Evolutionary conservation across 495 filamentous ascomycete genomes (phyloP).

Genomic region (Hypomontagnella submonticulosa): DNA sequence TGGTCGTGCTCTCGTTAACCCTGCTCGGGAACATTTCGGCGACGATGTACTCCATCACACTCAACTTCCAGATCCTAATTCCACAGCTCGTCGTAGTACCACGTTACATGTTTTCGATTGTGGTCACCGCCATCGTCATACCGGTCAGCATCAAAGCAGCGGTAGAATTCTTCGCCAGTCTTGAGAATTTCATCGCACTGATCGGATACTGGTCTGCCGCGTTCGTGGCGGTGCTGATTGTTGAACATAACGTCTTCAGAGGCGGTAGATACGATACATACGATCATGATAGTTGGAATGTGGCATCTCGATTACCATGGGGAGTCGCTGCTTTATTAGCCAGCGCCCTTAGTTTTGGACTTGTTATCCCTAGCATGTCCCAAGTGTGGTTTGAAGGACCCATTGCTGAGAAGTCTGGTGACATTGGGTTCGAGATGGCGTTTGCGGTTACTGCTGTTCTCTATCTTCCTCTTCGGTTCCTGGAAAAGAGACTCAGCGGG

Average conservation of each 20-base stretch:
- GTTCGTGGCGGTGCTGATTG: slow-evolving; percentile 60
- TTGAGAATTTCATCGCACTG: slow-evolving; percentile 65
- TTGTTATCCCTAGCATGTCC: slow-evolving; percentile 65
- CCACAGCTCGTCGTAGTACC: slow-evolving; percentile 61
- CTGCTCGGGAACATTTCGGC: slow-evolving; percentile 64
- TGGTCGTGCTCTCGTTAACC: slow-evolving; percentile 63
- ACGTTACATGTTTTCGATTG: slow-evolving; percentile 61
- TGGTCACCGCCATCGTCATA: slow-evolving; percentile 63
- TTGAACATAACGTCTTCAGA: slow-evolving; percentile 62
- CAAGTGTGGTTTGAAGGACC: slow-evolving; percentile 67
- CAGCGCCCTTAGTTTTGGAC: slow-evolving; percentile 52
- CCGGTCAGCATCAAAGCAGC: slow-evolving; percentile 64
- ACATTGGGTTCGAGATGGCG: slow-evolving; percentile 69
- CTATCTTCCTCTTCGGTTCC: slow-evolving; percentile 56
- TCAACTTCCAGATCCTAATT: slow-evolving; percentile 67
- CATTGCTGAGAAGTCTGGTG: slow-evolving; percentile 64
- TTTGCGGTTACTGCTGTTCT: slow-evolving; percentile 60
- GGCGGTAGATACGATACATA: slow-evolving; percentile 51
- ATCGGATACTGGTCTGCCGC: slow-evolving; percentile 68
- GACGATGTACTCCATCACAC: slow-evolving; percentile 62
- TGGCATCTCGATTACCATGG: slow-evolving; percentile 55
- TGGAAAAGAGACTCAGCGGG: slow-evolving; percentile 52
- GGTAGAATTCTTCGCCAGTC: slow-evolving; percentile 59
- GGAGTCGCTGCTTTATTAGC: slow-evolving; percentile 60
- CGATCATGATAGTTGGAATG: slow-evolving; percentile 60